Evolutionary conservation across 139 green algal species (phyloP), one percentile per base, ranked within the genome.

Genomic region (Picochlorum sp.): DNA sequence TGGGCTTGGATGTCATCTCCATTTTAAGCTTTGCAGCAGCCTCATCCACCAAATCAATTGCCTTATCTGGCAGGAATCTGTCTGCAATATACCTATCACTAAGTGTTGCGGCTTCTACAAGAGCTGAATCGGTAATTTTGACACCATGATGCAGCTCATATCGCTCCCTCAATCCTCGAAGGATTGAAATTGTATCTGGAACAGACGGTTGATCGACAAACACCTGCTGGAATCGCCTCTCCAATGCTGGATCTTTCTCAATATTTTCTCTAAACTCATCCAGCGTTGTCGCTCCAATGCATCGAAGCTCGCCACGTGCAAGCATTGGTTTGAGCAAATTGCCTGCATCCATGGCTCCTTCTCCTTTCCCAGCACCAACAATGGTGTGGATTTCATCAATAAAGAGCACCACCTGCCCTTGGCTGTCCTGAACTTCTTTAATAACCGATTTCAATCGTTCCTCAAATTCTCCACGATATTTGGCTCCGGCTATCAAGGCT

Each of bases 221-320:
- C 47, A 98, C 92, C 79, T 95, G 78, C 61, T 73, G 57, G 63
- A 78, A 81, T 21, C 92, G 79, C 18, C 93, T 77, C 84, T 98
- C 93, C 67, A 98, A 78, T 0, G 93, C 93, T 6, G 93, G 84
- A 77, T 98, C 93, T 83, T 98, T 98, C 84, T 98, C 93, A 56
- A 98, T 98, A 84, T 98, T 90, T 81, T 97, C 88, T 44, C 93
- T 73, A 81, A 95, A 97, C 85, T 98, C 94, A 71, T 98, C 92
- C n/a, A 95, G 78, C 18, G 92, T 97, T 31, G 92, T 97, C 59
- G 90, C 90, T 28, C 92, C 92, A 41, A 98, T 98, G 83, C 92
- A 98, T 49, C 93, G 81, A 75, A 98, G 87, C 83, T 98, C 91
- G 4, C 93, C 93, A 18, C 93, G 77, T 3, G 80, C 86, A 55